Base-by-base conservation (phyloP, 257 asterid species). In the Verbascum thapsus region DNA sequence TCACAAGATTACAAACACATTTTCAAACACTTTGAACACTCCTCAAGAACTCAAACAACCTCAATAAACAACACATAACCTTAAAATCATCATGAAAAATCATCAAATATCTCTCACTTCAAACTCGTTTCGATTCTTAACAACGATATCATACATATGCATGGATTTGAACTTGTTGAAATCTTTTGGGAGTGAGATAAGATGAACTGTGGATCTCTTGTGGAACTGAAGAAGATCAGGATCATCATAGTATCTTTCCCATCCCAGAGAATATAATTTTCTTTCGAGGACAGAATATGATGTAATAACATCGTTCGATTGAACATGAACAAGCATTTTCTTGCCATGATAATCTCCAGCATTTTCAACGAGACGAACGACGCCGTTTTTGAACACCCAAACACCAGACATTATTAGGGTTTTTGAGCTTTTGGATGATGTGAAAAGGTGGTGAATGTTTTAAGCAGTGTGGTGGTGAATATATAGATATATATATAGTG, bases 101-200 rank as follows among this genome's bases (percentile, higher is more conserved):
- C n/a, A 1, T 56, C 43, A 58, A 1, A 23, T 47, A 61, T 76
- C 78, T 54, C 77, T 70, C n/a, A 78, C 87, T 72, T 71, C 80
- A 11, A 81, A 78, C 42, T 59, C 74, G 56, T 75, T 73, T 10
- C 82, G 78, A 65, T 78, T 81, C 77, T 81, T 81, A 67, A 81
- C 80, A 6, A 81, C 81, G 50, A 78, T 78, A 54, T 77, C 83
- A 38, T 68, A 81, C 86, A 78, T 81, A 68, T 81, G 80, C 51
- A 81, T 70, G 74, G 87, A 76, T 18, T 75, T 81, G 74, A 81
- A 75, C 80, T 57, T 81, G 73, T 30, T 67, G 72, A 81, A 81
- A 12, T 81, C 80, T 56, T 53, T 81, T 2, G 84, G 84, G 40
- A 81, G 84, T 4, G 84, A 81, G 11, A 81, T 81, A 2, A 78